Evolutionary conservation across 495 filamentous ascomycete genomes (phyloP), one percentile per base, ranked within the genome.

Genomic region (Penicillium fimorum): DNA sequence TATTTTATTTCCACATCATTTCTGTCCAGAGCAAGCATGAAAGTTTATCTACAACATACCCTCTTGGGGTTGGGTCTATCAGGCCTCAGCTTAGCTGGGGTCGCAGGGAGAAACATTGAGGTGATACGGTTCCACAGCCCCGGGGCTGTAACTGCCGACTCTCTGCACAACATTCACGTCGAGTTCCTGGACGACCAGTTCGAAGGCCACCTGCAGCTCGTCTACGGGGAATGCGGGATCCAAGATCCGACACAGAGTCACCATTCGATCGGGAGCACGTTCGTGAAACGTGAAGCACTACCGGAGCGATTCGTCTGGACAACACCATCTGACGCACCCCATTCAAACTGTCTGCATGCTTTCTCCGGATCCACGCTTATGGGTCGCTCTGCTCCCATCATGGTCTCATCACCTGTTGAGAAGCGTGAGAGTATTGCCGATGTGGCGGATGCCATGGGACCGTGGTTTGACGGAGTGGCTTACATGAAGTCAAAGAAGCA

Each of bases 381-480:
- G 2, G 70, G 64, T n/a, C 61, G 66, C 4, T 73, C 68, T 0
- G 50, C 42, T 0, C 68, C 70, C 4, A 58, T 72, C 29, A 35
- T 12, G 12, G 56, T 72, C 0, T 47, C 61, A 0, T 50, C 60
- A 5, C 53, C 63, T 0, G 44, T 68, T 5, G 22, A 15, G 10
- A 62, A 61, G 30, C 66, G 70, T 6, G 60, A 68, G 46, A 68
- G 58, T n/a, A 65, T 70, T 32, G 68, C 69, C 1, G 67, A 73
- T 46, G 67, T 71, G 24, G 67, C 70, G 12, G 86, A 89, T 60
- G 64, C 70, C n/a, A 72, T 70, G 66, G 86, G 86, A 0, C 83
- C 86, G 0, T 88, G 86, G 85, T 88, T 88, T 41, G 83, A 88
- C 59, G 85, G 86, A 5, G 84, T 89, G 15, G 78, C 77, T 30